Base-by-base conservation (phyloP, 768 basidiomycete genomes). In the Suillus luteus region DNA sequence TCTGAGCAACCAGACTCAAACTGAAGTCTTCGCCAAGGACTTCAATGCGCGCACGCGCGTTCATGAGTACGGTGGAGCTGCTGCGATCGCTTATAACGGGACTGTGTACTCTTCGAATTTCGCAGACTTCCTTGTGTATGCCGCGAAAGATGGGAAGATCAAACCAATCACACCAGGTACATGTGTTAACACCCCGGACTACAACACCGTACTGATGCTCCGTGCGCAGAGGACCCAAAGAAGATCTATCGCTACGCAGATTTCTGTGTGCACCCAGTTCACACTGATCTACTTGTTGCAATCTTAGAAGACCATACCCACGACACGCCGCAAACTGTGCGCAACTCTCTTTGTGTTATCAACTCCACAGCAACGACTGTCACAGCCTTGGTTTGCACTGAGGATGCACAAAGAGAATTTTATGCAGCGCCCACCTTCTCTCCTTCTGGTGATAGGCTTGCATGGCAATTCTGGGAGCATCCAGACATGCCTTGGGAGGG, bases 401-500 rank as follows among this genome's bases (percentile, higher is more conserved):
- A 85, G 5, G 90, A 92, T 70, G 57, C 57, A 40, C 38, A 58
- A 4, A 58, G 27, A 7, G 57, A 58, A 19, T 93, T 93, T 76
- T 94, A 93, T 72, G 80, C 82, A 51, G 73, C 79, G 1, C 86
- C 89, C 0, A 75, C 73, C 33, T 87, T 89, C 76, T 85, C 85
- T 37, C 82, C 86, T 0, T 82, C 87, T 65, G 90, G 89, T 1
- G 77, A 72, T 41, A 79, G 77, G 60, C 67, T 92, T 19, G 82
- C 81, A 1, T 93, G 86, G 86, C 77, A 85, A 48, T 80, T 87
- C 65, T 91, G 90, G 91, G 81, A 73, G 65, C 88, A 88, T 59
- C 87, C 88, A 0, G 81, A 87, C 64, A 87, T 88, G 87, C 85
- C 90, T 15, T 93, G 89, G 89, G 85, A 89, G 68, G 87, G 86